phyloP scores from a whole-genome alignment of 345 rosid genomes.

The Populus deltoides region DNA sequence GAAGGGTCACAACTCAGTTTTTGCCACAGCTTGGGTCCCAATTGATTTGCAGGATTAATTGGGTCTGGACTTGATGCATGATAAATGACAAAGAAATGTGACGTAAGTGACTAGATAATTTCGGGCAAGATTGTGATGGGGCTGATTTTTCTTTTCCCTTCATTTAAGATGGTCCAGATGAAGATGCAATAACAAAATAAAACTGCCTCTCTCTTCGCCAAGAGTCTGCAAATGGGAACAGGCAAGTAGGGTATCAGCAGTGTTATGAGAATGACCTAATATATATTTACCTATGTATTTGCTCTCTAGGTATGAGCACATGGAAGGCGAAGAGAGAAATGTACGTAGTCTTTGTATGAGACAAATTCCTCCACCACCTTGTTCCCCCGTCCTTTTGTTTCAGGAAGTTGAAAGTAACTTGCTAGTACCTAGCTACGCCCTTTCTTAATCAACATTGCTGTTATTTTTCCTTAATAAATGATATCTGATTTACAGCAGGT shows the following conservation, averaged over 20 bases:
- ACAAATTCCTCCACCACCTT: conserved; percentile 19
- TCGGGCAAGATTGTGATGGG: too few relatives aligned
- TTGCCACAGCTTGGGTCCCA: conserved; percentile 61
- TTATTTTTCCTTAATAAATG: not conserved
- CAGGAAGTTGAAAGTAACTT: not conserved
- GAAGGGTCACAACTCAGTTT: conserved; percentile 77
- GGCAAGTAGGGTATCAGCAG: conserved; percentile 20
- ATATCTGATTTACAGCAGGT: not conserved
- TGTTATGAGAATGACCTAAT: too few relatives aligned
- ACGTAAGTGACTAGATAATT: not conserved
- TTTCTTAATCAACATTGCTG: conserved; percentile 8
- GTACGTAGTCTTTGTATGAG: conserved; percentile 28
- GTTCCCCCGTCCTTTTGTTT: conserved; percentile 7
- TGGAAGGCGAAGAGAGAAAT: conserved; percentile 14
- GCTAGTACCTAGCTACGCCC: not conserved
- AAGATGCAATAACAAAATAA: not conserved
- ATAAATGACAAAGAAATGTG: not conserved
- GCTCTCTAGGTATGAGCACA: not conserved
- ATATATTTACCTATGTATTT: too few relatives aligned
- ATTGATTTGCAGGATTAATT: conserved; percentile 25
- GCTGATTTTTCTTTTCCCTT: not conserved
- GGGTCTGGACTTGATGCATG: not conserved
- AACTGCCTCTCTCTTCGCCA: too few relatives aligned
- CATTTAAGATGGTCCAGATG: not conserved
- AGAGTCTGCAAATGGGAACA: conserved; percentile 6